Conservation (phyloP, 2,329 filamentous ascomycete genomes). For the Colletotrichum eremochloae region DNA sequence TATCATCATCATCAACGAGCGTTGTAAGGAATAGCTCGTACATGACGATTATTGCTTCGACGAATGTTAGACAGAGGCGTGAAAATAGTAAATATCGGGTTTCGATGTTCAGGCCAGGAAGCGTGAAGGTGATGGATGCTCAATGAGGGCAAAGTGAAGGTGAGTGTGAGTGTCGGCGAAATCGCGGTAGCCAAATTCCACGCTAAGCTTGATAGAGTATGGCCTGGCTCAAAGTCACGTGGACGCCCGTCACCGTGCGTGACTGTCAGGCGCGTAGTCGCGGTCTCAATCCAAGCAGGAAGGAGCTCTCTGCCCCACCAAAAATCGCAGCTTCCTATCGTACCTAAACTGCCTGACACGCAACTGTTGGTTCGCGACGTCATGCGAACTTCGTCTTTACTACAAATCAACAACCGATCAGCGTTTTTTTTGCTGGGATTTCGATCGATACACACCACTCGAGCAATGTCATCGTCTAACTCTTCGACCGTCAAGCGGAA, state of each 20-base stretch:
- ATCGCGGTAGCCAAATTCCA: background rate
- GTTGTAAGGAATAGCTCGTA: slow-evolving; percentile 72
- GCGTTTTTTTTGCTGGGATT: background rate
- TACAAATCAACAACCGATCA: background rate
- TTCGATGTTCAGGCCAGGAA: background rate
- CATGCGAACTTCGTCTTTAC: slow-evolving; percentile 13
- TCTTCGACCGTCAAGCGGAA: slow-evolving; percentile 52
- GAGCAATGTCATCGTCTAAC: slow-evolving; percentile 30
- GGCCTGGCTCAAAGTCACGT: background rate
- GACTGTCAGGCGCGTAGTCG: slow-evolving; percentile 25
- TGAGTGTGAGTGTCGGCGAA: background rate
- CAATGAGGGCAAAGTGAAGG: background rate
- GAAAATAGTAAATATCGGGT: background rate
- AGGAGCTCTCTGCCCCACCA: slow-evolving; percentile 19
- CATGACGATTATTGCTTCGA: slow-evolving; percentile 54
- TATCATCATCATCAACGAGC: slow-evolving; percentile 63
- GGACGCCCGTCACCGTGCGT: slow-evolving; percentile 18
- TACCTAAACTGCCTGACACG: background rate
- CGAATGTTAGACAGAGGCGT: background rate
- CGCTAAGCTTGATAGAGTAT: background rate
- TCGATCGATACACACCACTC: background rate
- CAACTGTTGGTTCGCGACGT: background rate
- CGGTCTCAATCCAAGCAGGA: background rate
- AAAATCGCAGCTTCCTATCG: slow-evolving; percentile 12
- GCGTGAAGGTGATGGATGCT: slow-evolving; percentile 2